Conservation (phyloP, 1,139 yeast genomes). For the Sugiyamaella xylanicola region DNA sequence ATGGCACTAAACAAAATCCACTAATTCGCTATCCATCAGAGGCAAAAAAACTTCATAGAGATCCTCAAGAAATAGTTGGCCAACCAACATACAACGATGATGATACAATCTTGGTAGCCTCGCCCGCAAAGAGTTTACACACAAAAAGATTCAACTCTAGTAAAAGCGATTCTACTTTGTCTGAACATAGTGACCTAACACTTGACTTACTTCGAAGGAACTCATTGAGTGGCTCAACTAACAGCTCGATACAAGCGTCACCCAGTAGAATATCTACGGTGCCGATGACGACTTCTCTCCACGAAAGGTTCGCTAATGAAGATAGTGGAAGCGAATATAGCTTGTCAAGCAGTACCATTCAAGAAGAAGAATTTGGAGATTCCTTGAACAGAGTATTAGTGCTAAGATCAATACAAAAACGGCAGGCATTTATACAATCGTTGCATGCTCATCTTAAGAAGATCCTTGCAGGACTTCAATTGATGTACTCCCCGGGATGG, state of each 20-base stretch:
- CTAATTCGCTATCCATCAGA: neutral
- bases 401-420: neutral
- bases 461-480: slow-evolving; percentile 18
- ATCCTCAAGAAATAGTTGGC: no score
- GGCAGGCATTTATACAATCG: slow-evolving; percentile 6
- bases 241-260: neutral
- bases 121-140: neutral
- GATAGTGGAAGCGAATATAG: neutral
- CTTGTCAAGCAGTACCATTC: neutral
- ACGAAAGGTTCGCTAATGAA: no score
- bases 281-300: neutral
- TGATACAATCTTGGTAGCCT: neutral
- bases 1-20: neutral
- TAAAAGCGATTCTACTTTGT: neutral
- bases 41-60: no score
- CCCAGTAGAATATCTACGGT: neutral
- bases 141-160: neutral
- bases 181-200: neutral
- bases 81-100: no score
- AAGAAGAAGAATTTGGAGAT: neutral
- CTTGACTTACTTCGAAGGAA: neutral
- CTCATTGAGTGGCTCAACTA: neutral
- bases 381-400: slow-evolving; percentile 3
- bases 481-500: slow-evolving; percentile 23
- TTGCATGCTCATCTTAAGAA: slow-evolving; percentile 17